Conservation (phyloP, 2,329 filamentous ascomycete species). For the Fusarium dlaminii region DNA sequence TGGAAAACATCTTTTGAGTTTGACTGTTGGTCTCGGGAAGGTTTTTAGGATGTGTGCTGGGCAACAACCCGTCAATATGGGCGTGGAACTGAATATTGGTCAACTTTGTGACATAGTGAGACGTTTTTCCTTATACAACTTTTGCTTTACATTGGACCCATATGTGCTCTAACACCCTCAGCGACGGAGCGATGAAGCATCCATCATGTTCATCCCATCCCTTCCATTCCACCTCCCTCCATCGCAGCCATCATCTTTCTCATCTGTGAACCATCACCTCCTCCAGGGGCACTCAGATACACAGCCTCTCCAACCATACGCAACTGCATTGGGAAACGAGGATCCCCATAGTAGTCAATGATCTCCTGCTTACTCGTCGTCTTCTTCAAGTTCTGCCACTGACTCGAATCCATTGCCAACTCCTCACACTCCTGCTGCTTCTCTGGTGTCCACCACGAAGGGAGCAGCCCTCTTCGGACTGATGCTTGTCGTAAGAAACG, state of each 20-base stretch:
- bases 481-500: constrained; percentile 47
- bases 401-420: constrained; percentile 41
- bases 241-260: constrained; percentile 34
- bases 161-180: neutral
- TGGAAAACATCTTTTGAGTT: neutral
- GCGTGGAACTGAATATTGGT: neutral
- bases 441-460: constrained; percentile 55
- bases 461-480: constrained; percentile 47
- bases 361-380: constrained; percentile 49
- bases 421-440: constrained; percentile 52
- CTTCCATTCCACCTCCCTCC: constrained; percentile 23
- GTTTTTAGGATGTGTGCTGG: neutral
- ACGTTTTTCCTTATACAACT: neutral
- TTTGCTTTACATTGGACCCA: neutral
- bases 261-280: constrained; percentile 40
- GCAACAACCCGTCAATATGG: neutral
- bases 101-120: neutral
- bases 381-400: constrained; percentile 40
- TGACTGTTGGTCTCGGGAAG: neutral
- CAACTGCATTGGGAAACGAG: constrained; percentile 59
- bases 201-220: neutral
- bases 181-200: neutral
- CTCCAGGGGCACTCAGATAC: constrained; percentile 46
- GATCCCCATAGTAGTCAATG: constrained; percentile 55
- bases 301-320: constrained; percentile 58